Evolutionary conservation across 768 basidiomycete species (phyloP), one percentile per base, ranked within the genome.

Genomic region (Naganishia friedmannii): DNA sequence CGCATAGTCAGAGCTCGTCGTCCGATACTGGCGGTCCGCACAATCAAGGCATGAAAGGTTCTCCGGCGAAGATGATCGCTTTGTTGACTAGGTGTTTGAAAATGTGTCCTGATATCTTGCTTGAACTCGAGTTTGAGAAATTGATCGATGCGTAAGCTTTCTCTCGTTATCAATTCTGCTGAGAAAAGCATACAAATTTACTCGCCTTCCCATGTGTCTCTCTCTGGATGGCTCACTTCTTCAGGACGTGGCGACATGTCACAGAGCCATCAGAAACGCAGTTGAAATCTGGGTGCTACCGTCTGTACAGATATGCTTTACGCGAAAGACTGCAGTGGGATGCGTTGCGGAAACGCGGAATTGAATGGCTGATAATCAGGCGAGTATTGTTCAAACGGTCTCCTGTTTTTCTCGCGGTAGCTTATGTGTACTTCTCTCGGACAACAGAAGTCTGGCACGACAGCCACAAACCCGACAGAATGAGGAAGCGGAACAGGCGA

Each of bases 321-420:
- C 86, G 92, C 4, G 92, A 93, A 74, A 76, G 83, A 0, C 85
- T 88, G n/a, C 87, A 88, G 0, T 89, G 92, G 55, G 85, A 86
- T 68, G 84, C 83, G 26, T 82, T 96, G 37, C 84, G 86, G 15
- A 83, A 84, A 67, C 85, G 87, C 26, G 85, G 88, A 21, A 79
- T 96, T 39, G 92, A 96, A 74, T 93, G 91, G 89, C 92, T 91
- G 76, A 87, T 98, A 55, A 87, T 97, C 73, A 90, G 90, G 93
- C 93, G 72, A 63, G 84, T 76, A 48, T 2, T 31, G 39, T 10
- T 13, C 34, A 3, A 21, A 17, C 57, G 29, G 5, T 2, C 15
- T 7, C 58, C 17, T n/a, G 19, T 42, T 73, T 9, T 53, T 29
- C 0, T 60, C 57, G n/a, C 37, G 10, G 46, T 21, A 31, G 13